Evolutionary conservation across 768 basidiomycete species (phyloP), one percentile per base, ranked within the genome.

Genomic region (Psilocybe cyanescens): DNA sequence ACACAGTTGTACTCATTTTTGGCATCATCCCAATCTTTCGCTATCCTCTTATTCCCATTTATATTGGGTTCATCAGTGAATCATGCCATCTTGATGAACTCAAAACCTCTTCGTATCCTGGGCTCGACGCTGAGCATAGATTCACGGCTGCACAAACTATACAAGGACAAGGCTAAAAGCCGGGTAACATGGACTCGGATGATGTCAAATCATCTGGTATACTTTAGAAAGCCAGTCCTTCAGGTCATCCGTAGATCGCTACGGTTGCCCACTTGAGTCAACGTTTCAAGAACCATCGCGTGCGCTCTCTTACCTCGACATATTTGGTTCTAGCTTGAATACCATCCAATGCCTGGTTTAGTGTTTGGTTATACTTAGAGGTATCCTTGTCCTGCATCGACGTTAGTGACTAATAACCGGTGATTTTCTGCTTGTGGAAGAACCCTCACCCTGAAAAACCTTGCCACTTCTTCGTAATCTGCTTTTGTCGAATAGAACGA

Each of bases 381-480:
- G 48, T 56, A 24, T 91, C 86, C 74, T 86, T 88, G 68, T 79
- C 78, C 85, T 89, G 59, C 17, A 46, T 12, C 6, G 17, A 60
- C 39, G 19, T 45, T 19, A 44, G 46, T 70, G 61, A 70, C 59
- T 56, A 52, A 2, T 49, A 39, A 12, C n/a, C 14, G 14, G 11
- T 16, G 14, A 14, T 12, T 8, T n/a, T 44, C 14, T 39, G 37
- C 37, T 8, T 14, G n/a, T 44, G 4, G 5, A 44, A 5, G 41
- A n/a, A 5, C 14, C 8, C 74, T 72, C 71, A 87, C 89, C 79
- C 87, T 83, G 80, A 94, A 97, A 80, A 94, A 96, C 1, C 74
- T 82, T 48, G 80, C 80, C 9, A 86, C 79, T 12, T 77, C 79
- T 55, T 86, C 74, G 33, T 83, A 79, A 74, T 97, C 95, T 58